These are phyloP conservation scores for Eucalyptus pauciflora DNA, from an alignment of 345 rosid genomes.

Conservation along the genomic window DNA sequence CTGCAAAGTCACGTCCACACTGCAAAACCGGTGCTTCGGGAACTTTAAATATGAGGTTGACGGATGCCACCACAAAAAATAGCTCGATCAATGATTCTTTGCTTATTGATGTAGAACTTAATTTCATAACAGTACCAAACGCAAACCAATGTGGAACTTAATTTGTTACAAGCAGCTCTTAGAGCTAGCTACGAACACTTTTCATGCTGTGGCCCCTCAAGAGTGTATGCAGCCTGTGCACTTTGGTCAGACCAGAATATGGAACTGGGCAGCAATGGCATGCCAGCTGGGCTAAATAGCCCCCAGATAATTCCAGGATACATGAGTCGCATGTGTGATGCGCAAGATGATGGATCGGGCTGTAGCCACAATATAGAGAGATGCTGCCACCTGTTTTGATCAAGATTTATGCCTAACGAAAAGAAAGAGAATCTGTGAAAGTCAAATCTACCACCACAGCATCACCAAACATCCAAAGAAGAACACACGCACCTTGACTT, in stretches of 20 bases:
- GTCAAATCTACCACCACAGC: not conserved
- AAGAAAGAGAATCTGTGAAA: not conserved
- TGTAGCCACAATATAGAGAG: not conserved
- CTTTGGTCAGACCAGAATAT: not conserved
- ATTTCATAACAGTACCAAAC: not conserved
- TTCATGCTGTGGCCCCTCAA: not conserved
- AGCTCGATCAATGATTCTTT: not conserved
- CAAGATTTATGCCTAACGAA: not conserved
- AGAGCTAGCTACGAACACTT: not conserved
- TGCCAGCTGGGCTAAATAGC: not conserved
- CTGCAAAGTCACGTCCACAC: not conserved
- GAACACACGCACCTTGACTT: not conserved
- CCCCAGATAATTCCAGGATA: not conserved
- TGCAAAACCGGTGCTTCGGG: not conserved
- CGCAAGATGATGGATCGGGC: not conserved
- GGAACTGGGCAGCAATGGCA: not conserved
- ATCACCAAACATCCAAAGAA: not conserved
- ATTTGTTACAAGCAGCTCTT: not conserved
- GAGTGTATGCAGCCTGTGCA: not conserved
- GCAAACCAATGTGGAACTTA: not conserved
- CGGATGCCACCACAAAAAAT: not conserved
- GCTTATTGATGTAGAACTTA: not conserved
- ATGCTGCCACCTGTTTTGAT: not conserved
- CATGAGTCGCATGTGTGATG: not conserved
- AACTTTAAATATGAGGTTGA: not conserved